phyloP scores from a whole-genome alignment of 495 filamentous ascomycete species.

The Neurospora sp. region DNA sequence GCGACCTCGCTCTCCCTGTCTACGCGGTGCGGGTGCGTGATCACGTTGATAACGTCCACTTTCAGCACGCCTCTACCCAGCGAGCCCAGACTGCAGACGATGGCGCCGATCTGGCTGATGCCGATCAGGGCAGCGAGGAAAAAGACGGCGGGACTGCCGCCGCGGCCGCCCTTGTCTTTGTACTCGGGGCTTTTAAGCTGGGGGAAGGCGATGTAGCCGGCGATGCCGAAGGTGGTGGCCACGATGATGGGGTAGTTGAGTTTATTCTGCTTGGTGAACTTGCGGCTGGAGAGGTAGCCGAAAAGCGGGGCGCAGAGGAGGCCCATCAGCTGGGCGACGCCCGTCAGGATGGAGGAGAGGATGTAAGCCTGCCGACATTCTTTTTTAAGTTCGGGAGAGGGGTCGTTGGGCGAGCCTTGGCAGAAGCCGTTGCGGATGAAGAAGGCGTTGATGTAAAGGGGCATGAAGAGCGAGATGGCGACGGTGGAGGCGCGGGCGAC shows the following conservation, averaged over 20 bases:
- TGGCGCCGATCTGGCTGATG: slow-evolving; percentile 86
- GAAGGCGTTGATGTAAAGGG: slow-evolving; percentile 81
- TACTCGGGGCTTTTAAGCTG: slow-evolving; percentile 59
- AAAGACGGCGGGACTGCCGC: slow-evolving; percentile 58
- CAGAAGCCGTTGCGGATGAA: slow-evolving; percentile 78
- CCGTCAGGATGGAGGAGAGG: slow-evolving; percentile 74
- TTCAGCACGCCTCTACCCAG: slow-evolving; percentile 70
- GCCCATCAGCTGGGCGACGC: slow-evolving; percentile 77
- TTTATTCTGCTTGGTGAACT: slow-evolving; percentile 45
- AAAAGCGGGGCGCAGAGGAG: slow-evolving; percentile 78
- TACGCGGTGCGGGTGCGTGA: neutral
- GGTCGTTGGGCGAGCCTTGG: slow-evolving; percentile 46
- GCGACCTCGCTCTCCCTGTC: slow-evolving; percentile 14
- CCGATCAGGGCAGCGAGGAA: slow-evolving; percentile 71
- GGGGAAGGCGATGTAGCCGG: slow-evolving; percentile 68
- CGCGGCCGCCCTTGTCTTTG: slow-evolving; percentile 42
- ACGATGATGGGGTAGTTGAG: slow-evolving; percentile 66
- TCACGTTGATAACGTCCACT: slow-evolving; percentile 27
- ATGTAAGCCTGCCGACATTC: slow-evolving; percentile 78
- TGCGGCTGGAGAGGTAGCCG: slow-evolving; percentile 61
- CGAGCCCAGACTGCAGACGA: slow-evolving; percentile 84
- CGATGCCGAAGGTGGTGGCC: slow-evolving; percentile 59
- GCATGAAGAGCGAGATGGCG: slow-evolving; percentile 87
- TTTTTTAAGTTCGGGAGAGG: slow-evolving; percentile 59
- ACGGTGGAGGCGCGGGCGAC: slow-evolving; percentile 94